phyloP scores from a whole-genome alignment of 805 yeast genomes.

The Ogataea ganodermae region DNA sequence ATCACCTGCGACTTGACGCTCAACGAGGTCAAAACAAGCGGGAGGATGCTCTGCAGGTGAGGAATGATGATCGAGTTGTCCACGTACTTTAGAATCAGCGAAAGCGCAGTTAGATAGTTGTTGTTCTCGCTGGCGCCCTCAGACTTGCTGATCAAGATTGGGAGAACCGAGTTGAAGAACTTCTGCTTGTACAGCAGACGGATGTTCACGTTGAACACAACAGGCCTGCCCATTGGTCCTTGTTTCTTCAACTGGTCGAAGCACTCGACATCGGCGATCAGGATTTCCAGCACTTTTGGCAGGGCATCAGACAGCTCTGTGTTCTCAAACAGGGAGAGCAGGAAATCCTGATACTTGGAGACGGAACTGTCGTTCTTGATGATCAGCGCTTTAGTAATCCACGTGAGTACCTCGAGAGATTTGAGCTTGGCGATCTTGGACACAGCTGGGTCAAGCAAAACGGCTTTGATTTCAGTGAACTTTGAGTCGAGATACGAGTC shows the following conservation, averaged over 20 bases:
- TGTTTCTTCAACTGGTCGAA: constrained; percentile 46
- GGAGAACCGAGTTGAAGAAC: constrained; percentile 62
- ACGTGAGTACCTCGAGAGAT: constrained; percentile 57
- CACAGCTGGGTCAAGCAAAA: background rate
- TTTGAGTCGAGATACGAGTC: constrained; percentile 16
- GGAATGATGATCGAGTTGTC: constrained; percentile 64
- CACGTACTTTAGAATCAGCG: constrained; percentile 65
- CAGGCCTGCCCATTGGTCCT: constrained; percentile 26
- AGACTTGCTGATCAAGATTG: constrained; percentile 53
- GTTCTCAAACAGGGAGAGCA: constrained; percentile 40
- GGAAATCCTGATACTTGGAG: constrained; percentile 34
- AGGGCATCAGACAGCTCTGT: constrained; percentile 37
- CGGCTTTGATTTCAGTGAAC: constrained; percentile 8
- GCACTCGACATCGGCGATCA: constrained; percentile 67
- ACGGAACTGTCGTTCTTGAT: constrained; percentile 53
- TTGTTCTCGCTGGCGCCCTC: constrained; percentile 34
- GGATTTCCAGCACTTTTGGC: constrained; percentile 61
- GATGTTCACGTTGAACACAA: constrained; percentile 56
- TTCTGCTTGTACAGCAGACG: constrained; percentile 79
- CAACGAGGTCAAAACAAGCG: constrained; percentile 69
- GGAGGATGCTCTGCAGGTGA: constrained; percentile 64
- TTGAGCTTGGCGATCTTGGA: constrained; percentile 20
- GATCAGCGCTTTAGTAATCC: constrained; percentile 74
- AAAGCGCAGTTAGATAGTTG: constrained; percentile 63
- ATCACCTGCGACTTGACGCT: constrained; percentile 21